Percentiles rank a stretch among this genome's conserved stretches.
These are phyloP conservation scores for Penicillium sp. DNA, from an alignment of 2,329 filamentous ascomycete species.

Conservation along the genomic window DNA sequence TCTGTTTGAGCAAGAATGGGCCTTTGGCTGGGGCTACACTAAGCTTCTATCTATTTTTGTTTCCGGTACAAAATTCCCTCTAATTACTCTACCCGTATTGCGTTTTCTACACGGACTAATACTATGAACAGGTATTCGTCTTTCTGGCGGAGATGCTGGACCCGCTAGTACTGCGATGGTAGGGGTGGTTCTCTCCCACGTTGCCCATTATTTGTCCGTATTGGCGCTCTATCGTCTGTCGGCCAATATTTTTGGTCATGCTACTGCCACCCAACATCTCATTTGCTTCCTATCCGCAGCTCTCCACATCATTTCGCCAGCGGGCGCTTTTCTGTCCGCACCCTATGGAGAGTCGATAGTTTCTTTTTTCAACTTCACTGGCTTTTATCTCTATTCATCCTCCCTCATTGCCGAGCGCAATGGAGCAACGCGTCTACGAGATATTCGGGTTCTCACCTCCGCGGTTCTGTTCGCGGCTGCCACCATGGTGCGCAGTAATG, in stretches of 20 bases:
- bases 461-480: conserved; percentile 70
- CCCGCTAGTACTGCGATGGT: conserved; percentile 43
- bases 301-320: conserved; percentile 81
- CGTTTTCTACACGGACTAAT: background rate
- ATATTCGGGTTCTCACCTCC: conserved; percentile 57
- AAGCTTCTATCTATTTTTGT: conserved; percentile 42
- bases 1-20: conserved; percentile 65
- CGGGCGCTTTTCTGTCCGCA: conserved; percentile 82
- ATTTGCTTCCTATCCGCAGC: conserved; percentile 61
- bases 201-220: conserved; percentile 74
- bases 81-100: background rate
- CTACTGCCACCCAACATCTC: conserved; percentile 29
- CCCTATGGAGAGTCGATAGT: conserved; percentile 82
- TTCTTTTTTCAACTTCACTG: conserved; percentile 71
- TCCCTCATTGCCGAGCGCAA: conserved; percentile 34
- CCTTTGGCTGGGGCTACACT: conserved; percentile 59
- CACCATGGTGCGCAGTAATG: conserved; percentile 78
- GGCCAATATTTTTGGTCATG: conserved; percentile 50
- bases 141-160: conserved; percentile 20
- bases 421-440: conserved; percentile 31
- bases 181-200: conserved; percentile 66
- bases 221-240: conserved; percentile 69
- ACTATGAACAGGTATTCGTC: conserved; percentile 24
- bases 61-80: conserved; percentile 26
- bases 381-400: conserved; percentile 66